Percentiles rank a stretch among this genome's conserved stretches.
phyloP scores from a whole-genome alignment of 1,284 basidiomycete genomes.

The Ustanciosporium gigantosporum region DNA sequence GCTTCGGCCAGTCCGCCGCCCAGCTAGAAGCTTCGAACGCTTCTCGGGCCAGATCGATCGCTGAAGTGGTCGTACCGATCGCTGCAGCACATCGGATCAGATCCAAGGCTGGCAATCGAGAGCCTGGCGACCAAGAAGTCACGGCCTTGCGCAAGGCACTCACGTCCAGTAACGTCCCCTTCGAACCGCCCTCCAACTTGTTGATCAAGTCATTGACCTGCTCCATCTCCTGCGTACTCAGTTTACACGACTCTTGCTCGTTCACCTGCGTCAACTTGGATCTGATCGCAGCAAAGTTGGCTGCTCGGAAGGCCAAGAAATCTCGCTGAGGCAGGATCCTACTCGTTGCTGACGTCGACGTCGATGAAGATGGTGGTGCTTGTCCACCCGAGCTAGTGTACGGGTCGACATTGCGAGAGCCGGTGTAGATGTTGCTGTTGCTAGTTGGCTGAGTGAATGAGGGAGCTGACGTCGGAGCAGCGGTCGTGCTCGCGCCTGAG shows the following conservation, averaged over 20 bases:
- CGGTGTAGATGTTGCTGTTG: slow-evolving; percentile 57
- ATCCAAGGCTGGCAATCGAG: slow-evolving; percentile 89
- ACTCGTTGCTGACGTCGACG: slow-evolving; percentile 39
- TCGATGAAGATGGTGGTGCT: slow-evolving; percentile 45
- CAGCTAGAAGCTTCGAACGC: slow-evolving; percentile 75
- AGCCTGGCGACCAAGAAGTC: slow-evolving; percentile 76
- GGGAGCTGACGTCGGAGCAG: slow-evolving; percentile 3
- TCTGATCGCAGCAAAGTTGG: slow-evolving; percentile 83
- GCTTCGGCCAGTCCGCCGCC: slow-evolving; percentile 65
- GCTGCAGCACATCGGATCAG: slow-evolving; percentile 77
- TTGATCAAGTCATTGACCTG: slow-evolving; percentile 71
- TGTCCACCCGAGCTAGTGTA: slow-evolving; percentile 48
- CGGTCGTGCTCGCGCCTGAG: slow-evolving; percentile 42
- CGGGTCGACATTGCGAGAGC: slow-evolving; percentile 58
- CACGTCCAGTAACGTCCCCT: slow-evolving; percentile 14
- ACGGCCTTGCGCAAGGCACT: slow-evolving; percentile 65
- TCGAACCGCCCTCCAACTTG: slow-evolving; percentile 65
- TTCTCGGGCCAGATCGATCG: slow-evolving; percentile 68
- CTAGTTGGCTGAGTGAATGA: background rate
- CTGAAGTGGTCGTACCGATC: slow-evolving; percentile 65
- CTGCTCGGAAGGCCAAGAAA: slow-evolving; percentile 77
- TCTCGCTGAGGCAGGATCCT: slow-evolving; percentile 44
- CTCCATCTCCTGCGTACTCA: slow-evolving; percentile 71
- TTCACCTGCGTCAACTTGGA: slow-evolving; percentile 82
- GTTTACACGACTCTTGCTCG: slow-evolving; percentile 67